Conservation (phyloP, 2,329 filamentous ascomycete genomes). For the Verticillium albo-atrum region DNA sequence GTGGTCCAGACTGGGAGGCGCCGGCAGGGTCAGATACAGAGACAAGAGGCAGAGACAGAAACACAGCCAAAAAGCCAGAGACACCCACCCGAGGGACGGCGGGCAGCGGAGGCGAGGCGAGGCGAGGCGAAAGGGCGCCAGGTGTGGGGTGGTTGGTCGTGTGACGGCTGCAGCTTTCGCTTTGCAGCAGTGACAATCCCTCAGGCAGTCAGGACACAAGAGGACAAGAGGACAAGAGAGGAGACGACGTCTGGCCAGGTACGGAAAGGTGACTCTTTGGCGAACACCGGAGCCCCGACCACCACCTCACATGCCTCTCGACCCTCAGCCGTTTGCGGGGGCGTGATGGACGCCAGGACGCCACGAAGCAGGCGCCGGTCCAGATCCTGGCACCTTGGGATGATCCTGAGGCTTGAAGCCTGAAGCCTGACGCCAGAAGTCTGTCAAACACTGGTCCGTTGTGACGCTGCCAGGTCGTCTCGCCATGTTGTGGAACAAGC, state of each 20-base stretch:
- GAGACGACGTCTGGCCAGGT: too few relatives aligned
- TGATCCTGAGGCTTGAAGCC: not conserved
- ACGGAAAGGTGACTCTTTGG: not conserved
- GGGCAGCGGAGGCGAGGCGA: too few relatives aligned
- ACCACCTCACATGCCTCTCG: not conserved
- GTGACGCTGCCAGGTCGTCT: too few relatives aligned
- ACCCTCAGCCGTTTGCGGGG: not conserved
- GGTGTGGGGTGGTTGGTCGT: not conserved
- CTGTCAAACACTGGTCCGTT: too few relatives aligned
- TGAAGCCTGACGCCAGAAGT: too few relatives aligned
- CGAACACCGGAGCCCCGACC: not conserved
- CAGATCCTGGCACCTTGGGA: not conserved
- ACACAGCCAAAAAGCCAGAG: too few relatives aligned
- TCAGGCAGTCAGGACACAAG: not conserved
- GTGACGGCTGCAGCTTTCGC: slow-evolving; percentile 1
- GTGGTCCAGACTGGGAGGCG: too few relatives aligned
- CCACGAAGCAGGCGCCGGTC: not conserved
- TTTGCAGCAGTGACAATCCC: not conserved
- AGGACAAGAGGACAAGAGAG: not conserved
- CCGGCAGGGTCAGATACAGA: not conserved
- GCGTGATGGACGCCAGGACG: not conserved
- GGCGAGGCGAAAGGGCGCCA: not conserved
- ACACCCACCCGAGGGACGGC: too few relatives aligned
- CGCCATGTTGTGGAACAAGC: too few relatives aligned
- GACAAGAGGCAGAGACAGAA: not conserved